Base-by-base conservation (phyloP, 768 basidiomycete species). In the Auricularia cornea region DNA sequence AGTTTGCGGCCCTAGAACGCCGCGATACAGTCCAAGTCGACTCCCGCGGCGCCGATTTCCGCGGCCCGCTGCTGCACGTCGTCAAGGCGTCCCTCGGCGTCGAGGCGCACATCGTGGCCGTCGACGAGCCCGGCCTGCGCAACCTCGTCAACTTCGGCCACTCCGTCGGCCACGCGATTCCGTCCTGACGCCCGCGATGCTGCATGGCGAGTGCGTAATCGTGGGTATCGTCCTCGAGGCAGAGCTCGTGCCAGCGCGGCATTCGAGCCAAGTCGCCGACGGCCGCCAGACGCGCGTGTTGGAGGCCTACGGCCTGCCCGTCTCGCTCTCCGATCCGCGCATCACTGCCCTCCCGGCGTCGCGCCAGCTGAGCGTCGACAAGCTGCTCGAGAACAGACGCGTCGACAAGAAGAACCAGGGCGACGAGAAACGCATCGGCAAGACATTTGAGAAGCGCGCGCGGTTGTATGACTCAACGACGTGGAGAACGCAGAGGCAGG, bases 61-160 rank as follows among this genome's bases (percentile, higher is more conserved):
- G 75, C 76, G 12, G 86, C 83, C n/a, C 94, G 14, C 84, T 99
- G 16, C 87, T 98, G 33, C 88, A 87, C 30, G 88, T 98, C 71
- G 95, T 98, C 71, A 84, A 89, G 33, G 94, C 90, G 1, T 97
- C 94, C 40, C 94, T 94, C 75, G 88, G 87, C 60, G 95, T 98
- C 65, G 98, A 98, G 75, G 86, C 97, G 0, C 90, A 98, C 75
- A 98, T 98, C 69, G 97, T 98, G 66, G 95, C 96, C 35, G 83
- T 92, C 68, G 97, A 99, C 77, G 93, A 95, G 74, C 91, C 89
- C 71, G 92, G 97, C 26, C 82, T 99, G 48, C 91, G 97, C 66
- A 98, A 98, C 78, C 87, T 99, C 62, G 96, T 99, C 79, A 99
- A 99, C 76, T 98, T 98, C 71, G 97, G 97, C 1, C 97, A 99